Conservation (phyloP, 2,329 filamentous ascomycete species). For the Colletotrichum abscissum region DNA sequence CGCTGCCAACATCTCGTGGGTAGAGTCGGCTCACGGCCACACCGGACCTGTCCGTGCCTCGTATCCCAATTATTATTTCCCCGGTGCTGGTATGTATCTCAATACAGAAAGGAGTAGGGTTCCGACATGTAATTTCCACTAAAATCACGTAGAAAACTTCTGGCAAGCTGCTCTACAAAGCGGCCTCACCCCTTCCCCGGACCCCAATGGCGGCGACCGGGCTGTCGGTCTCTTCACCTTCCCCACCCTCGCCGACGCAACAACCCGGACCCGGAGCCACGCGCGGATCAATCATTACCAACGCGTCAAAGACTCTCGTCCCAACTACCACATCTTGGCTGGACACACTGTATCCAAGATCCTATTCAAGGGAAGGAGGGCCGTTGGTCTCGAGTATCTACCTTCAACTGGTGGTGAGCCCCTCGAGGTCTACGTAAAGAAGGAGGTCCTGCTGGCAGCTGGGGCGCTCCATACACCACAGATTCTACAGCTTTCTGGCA, state of each 20-base stretch:
- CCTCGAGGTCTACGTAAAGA: slow-evolving; percentile 35
- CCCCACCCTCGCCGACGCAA: slow-evolving; percentile 43
- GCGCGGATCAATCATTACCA: slow-evolving; percentile 44
- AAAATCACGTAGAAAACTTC: slow-evolving; percentile 33
- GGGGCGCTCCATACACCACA: slow-evolving; percentile 54
- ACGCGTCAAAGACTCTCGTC: slow-evolving; percentile 50
- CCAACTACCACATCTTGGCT: slow-evolving; percentile 69
- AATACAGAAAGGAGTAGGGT: not conserved
- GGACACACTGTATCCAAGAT: slow-evolving; percentile 67
- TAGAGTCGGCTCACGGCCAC: slow-evolving; percentile 40
- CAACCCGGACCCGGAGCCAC: slow-evolving; percentile 43
- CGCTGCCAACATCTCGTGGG: slow-evolving; percentile 30
- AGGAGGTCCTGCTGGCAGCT: slow-evolving; percentile 54
- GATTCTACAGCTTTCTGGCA: slow-evolving; percentile 60
- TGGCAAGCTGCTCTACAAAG: slow-evolving; percentile 42
- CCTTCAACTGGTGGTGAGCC: slow-evolving; percentile 26
- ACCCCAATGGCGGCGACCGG: slow-evolving; percentile 39
- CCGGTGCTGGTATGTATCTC: slow-evolving; percentile 39
- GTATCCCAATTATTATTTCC: slow-evolving; percentile 46
- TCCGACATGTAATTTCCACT: not conserved
- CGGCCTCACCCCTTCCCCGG: slow-evolving; percentile 39
- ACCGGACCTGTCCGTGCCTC: slow-evolving; percentile 44
- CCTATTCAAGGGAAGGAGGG: slow-evolving; percentile 62
- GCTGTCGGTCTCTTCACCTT: slow-evolving; percentile 41
- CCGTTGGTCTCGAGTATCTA: slow-evolving; percentile 68